Evolutionary conservation across 2,329 filamentous ascomycete species (phyloP).

Genomic region (Sporothrix humicola): DNA sequence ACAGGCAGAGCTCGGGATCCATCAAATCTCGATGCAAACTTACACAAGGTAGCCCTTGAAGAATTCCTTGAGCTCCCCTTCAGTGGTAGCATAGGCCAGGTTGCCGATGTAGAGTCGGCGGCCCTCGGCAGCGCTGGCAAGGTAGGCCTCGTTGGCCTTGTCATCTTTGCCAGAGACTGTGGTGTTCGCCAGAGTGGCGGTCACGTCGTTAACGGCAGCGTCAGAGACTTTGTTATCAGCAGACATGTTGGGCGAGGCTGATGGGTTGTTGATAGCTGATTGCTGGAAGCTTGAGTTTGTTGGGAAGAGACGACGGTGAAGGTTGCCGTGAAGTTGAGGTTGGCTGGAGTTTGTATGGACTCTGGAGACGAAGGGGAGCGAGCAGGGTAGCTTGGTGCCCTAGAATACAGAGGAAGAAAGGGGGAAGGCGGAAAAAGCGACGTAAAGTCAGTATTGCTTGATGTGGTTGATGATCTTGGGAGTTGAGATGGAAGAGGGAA

Average conservation of each 20-base stretch:
- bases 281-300: not conserved
- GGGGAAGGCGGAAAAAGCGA: slow-evolving; percentile 38
- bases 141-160: slow-evolving; percentile 83
- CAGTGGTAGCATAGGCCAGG: slow-evolving; percentile 99
- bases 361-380: slow-evolving; percentile 73
- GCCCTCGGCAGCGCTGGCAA: slow-evolving; percentile 97
- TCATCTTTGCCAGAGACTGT: slow-evolving; percentile 67
- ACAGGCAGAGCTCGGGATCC: not conserved
- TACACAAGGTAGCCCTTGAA: slow-evolving; percentile 99
- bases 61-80: slow-evolving; percentile 99
- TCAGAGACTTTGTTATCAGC: slow-evolving; percentile 68
- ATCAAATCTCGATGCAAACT: slow-evolving; percentile 53
- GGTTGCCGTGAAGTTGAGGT: slow-evolving; percentile 42
- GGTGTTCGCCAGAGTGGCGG: slow-evolving; percentile 74
- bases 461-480: slow-evolving; percentile 49
- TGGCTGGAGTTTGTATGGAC: slow-evolving; percentile 56
- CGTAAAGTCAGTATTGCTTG: slow-evolving; percentile 42
- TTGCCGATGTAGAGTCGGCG: slow-evolving; percentile 99
- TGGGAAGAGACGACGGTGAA: slow-evolving; percentile 47
- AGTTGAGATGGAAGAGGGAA: slow-evolving; percentile 43
- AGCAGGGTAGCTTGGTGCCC: slow-evolving; percentile 89
- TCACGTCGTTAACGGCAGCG: slow-evolving; percentile 75
- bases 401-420: slow-evolving; percentile 60
- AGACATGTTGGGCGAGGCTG: slow-evolving; percentile 74
- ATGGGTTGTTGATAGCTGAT: slow-evolving; percentile 30